Evolutionary conservation across 202 grass and related monocot genomes (phyloP).

Genomic region (Alloteropsis angusta): DNA sequence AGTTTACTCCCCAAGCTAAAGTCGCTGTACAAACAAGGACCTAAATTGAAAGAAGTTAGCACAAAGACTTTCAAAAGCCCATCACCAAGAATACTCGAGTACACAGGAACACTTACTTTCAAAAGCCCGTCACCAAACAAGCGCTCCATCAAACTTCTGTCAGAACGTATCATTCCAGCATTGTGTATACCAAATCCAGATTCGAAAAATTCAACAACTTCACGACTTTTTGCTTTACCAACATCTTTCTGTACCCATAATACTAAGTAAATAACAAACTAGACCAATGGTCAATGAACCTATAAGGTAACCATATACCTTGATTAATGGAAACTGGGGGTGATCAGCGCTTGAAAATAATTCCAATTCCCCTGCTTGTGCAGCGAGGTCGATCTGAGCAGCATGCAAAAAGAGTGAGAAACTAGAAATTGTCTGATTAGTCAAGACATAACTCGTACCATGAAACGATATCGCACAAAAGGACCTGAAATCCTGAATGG

Average conservation of each 20-base stretch:
- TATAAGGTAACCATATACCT: conserved; percentile 43
- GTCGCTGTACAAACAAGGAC: conserved; percentile 99
- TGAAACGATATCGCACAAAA: neutral
- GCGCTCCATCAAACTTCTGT: conserved; percentile 84
- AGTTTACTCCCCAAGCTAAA: conserved; percentile 96
- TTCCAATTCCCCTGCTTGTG: conserved; percentile 57
- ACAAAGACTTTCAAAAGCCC: conserved; percentile 64
- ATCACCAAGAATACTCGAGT: conserved; percentile 35
- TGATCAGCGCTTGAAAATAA: conserved; percentile 68
- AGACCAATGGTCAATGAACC: conserved; percentile 10
- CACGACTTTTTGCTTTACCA: conserved; percentile 77
- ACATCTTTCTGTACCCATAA: conserved; percentile 77
- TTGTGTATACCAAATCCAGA: conserved; percentile 96
- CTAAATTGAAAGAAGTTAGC: conserved; percentile 39
- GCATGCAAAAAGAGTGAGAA: conserved; percentile 15
- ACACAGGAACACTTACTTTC: conserved; percentile 43
- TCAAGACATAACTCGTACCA: conserved; percentile 4
- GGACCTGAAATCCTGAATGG: neutral
- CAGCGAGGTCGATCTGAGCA: conserved; percentile 69
- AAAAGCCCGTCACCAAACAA: conserved; percentile 78
- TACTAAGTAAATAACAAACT: conserved; percentile 12
- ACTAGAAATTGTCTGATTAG: conserved; percentile 3
- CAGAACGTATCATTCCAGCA: conserved; percentile 90
- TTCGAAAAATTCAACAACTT: conserved; percentile 88
- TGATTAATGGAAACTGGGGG: conserved; percentile 69